These are phyloP conservation scores for Erucastrum elatum DNA, from an alignment of 345 rosid species.

Conservation along the genomic window DNA sequence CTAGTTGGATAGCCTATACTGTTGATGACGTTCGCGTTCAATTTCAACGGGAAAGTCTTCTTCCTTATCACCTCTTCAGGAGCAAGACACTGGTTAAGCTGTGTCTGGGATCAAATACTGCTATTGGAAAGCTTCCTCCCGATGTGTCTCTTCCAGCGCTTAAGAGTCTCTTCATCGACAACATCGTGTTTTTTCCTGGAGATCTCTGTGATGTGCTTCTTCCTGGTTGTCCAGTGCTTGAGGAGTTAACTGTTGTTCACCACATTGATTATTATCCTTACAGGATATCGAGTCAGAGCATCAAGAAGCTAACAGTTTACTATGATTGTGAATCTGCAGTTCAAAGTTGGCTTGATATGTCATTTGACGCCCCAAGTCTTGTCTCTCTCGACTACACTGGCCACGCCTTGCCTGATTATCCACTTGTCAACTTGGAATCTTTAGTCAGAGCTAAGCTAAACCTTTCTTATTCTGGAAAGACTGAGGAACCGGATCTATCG, in stretches of 20 bases:
- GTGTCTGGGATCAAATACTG: background rate
- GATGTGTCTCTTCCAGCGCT: conserved; percentile 14
- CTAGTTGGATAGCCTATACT: no score
- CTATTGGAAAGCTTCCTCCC: background rate
- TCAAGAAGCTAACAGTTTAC: conserved; percentile 10
- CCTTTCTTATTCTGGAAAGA: background rate
- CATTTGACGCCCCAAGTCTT: background rate
- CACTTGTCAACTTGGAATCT: background rate
- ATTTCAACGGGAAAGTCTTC: no score
- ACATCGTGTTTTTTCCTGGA: background rate
- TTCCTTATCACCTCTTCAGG: background rate
- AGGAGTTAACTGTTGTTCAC: background rate
- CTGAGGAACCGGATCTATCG: background rate
- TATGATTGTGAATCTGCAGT: no score
- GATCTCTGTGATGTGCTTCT: conserved; percentile 1
- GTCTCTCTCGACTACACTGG: background rate
- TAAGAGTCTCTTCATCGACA: conserved; percentile 10
- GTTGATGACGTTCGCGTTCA: no score
- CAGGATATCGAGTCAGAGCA: background rate
- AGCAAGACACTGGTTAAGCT: conserved; percentile 22
- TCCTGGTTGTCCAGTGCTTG: conserved; percentile 18
- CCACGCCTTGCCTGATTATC: background rate
- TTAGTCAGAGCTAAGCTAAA: conserved; percentile 14
- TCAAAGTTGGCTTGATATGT: background rate
- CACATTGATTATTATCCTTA: background rate